Conservation (phyloP, 805 yeast genomes). For the Candida ficus region DNA sequence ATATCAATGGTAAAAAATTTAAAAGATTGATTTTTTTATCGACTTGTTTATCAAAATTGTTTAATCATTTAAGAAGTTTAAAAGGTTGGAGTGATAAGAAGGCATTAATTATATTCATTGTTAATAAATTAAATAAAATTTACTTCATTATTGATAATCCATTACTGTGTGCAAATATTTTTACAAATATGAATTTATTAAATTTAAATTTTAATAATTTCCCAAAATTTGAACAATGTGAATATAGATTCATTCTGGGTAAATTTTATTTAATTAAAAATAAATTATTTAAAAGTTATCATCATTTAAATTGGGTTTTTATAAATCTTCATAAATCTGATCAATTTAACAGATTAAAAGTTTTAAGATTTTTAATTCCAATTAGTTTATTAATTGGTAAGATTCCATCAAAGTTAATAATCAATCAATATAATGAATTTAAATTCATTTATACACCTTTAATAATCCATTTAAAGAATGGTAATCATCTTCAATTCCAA, state of each 20-base stretch:
- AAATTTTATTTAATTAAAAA: slow-evolving; percentile 49
- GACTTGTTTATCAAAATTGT: slow-evolving; percentile 22
- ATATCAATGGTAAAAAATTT: slow-evolving; percentile 39
- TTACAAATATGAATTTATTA: slow-evolving; percentile 51
- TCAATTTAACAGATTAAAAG: slow-evolving; percentile 21
- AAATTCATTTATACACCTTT: slow-evolving; percentile 35
- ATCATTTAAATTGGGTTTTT: slow-evolving; percentile 43
- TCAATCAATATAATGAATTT: slow-evolving; percentile 23
- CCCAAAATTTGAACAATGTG: slow-evolving; percentile 39
- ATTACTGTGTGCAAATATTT: slow-evolving; percentile 54
- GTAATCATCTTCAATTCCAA: slow-evolving; percentile 37
- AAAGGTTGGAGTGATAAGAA: slow-evolving; percentile 35
- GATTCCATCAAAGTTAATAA: slow-evolving; percentile 32
- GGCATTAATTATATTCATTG: slow-evolving; percentile 42
- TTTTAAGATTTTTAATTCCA: slow-evolving; percentile 47
- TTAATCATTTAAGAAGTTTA: slow-evolving; percentile 26
- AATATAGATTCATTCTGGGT: slow-evolving; percentile 50
- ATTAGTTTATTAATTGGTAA: slow-evolving; percentile 48
- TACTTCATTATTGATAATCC: slow-evolving; percentile 53
- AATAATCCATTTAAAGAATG: slow-evolving; percentile 31
- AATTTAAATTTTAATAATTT: slow-evolving; percentile 38
- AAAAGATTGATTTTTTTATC: slow-evolving; percentile 26
- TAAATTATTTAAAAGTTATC: slow-evolving; percentile 40
- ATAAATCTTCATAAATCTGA: slow-evolving; percentile 14
- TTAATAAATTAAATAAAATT: slow-evolving; percentile 43